Percentiles rank a stretch among this genome's conserved stretches.
These are phyloP conservation scores for Naganishia liquefaciens DNA, from an alignment of 1,284 basidiomycete species.

Conservation along the genomic window DNA sequence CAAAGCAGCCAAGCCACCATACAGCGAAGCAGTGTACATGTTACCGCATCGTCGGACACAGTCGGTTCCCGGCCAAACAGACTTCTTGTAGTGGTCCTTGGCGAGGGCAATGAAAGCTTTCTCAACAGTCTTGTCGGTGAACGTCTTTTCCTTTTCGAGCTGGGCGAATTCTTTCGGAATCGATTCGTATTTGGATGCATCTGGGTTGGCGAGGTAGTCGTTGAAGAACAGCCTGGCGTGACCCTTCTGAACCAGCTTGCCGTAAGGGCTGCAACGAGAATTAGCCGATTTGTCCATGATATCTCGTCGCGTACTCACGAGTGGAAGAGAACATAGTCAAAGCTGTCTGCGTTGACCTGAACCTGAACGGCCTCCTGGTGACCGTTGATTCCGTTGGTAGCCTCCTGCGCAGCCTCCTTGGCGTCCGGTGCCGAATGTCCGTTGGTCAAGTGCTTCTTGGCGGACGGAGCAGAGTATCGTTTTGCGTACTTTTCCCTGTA, in stretches of 20 bases:
- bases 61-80: slow-evolving; percentile 74
- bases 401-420: slow-evolving; percentile 37
- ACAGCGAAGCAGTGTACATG: slow-evolving; percentile 98
- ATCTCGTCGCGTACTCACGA: slow-evolving; percentile 48
- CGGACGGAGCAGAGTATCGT: slow-evolving; percentile 49
- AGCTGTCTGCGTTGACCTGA: slow-evolving; percentile 71
- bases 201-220: slow-evolving; percentile 83
- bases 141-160: slow-evolving; percentile 68
- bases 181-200: slow-evolving; percentile 70
- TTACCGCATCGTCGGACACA: slow-evolving; percentile 88
- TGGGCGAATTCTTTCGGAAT: slow-evolving; percentile 70
- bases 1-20: slow-evolving; percentile 85
- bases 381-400: slow-evolving; percentile 42
- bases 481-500: slow-evolving; percentile 82
- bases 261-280: slow-evolving; percentile 66
- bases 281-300: not conserved
- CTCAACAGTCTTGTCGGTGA: slow-evolving; percentile 92
- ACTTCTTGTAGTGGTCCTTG: slow-evolving; percentile 69
- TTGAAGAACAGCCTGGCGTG: slow-evolving; percentile 75
- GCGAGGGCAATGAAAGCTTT: slow-evolving; percentile 82
- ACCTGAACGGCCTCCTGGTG: slow-evolving; percentile 46
- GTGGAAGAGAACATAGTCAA: slow-evolving; percentile 92
- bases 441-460: slow-evolving; percentile 45
- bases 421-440: slow-evolving; percentile 58
- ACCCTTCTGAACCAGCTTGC: slow-evolving; percentile 97